Base-by-base conservation (phyloP, 73 alveolate genomes). In the Stentor coeruleus region DNA sequence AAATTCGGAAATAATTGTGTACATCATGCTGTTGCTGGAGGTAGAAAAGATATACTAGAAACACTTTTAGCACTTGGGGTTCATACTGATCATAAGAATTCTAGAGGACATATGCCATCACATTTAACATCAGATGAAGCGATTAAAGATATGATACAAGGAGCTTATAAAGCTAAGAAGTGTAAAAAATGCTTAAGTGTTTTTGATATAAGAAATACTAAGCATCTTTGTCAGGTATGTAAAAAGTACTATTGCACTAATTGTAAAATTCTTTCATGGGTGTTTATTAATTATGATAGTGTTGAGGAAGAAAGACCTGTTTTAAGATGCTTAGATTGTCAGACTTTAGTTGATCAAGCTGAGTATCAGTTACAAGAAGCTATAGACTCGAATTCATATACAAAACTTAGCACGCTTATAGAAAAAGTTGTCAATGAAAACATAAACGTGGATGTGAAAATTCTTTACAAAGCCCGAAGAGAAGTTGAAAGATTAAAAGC, bases 1-100 rank as follows among this genome's bases (percentile, higher is more conserved):
- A 91, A 88, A 80, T 88, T 86, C 85, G 98, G 98, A n/a, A 92
- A 91, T 83, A 91, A 93, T 74, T 95, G 97, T 26, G 92, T 93
- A 26, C 98, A 93, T 86, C 93, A 93, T 38, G 95, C 98, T 1
- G 96, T 96, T 4, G 98, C 97, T 11, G 84, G 92, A 28, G 94
- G 96, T 31, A 59, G 81, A 58, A 82, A 59, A 49, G 85, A 77
- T 30, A 92, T 93, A 3, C 87, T 93, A 15, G 96, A 93, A 87
- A 88, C 93, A 74, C 91, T 91, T 90, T 76, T 93, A 76, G 94
- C 97, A 35, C 49, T 91, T 66, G 98, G 98, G 3, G 96, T 93
- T 41, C 95, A 91, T 86, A 88, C 92, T 6, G 95, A 89, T 35
- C 81, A 85, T 59, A 93, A 91, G 79, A 93, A 93, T 60, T 91